Percentiles rank a stretch among this genome's conserved stretches.
phyloP scores from a whole-genome alignment of 106 monocot genomes.

The Allium cepa region DNA sequence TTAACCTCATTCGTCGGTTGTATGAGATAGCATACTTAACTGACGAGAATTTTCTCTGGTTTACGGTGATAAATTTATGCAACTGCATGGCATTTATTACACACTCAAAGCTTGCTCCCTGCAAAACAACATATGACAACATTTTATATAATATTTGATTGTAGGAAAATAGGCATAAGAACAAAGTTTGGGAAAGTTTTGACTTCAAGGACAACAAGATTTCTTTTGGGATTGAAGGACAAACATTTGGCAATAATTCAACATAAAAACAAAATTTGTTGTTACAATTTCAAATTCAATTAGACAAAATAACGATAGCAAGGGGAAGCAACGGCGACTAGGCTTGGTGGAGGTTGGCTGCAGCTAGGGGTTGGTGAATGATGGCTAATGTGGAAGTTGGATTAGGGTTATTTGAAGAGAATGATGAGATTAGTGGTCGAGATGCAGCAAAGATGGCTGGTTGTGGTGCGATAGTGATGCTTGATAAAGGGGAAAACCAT shows the following conservation, averaged over 20 bases:
- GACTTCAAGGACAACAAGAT: too few species aligned
- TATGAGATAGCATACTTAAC: constrained; percentile 5
- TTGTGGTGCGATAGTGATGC: too few species aligned
- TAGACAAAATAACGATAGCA: neutral
- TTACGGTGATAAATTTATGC: neutral
- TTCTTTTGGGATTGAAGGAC: neutral
- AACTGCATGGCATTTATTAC: constrained; percentile 1
- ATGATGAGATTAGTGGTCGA: too few species aligned
- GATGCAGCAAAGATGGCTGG: too few species aligned
- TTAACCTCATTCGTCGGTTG: constrained; percentile 8
- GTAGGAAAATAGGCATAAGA: neutral
- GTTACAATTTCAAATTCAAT: neutral
- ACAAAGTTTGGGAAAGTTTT: neutral
- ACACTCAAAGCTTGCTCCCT: constrained; percentile 1
- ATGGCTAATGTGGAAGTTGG: too few species aligned
- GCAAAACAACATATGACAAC: neutral
- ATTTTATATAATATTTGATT: neutral
- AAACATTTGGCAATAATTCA: neutral
- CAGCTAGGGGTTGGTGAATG: too few species aligned
- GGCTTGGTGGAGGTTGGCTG: too few species aligned
- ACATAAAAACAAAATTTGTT: neutral
- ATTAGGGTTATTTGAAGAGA: too few species aligned
- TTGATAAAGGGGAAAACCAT: too few species aligned
- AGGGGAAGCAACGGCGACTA: neutral
- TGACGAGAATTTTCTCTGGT: constrained; percentile 13